These are phyloP conservation scores for Neurospora sp. DNA, from an alignment of 495 filamentous ascomycete species.

Conservation along the genomic window DNA sequence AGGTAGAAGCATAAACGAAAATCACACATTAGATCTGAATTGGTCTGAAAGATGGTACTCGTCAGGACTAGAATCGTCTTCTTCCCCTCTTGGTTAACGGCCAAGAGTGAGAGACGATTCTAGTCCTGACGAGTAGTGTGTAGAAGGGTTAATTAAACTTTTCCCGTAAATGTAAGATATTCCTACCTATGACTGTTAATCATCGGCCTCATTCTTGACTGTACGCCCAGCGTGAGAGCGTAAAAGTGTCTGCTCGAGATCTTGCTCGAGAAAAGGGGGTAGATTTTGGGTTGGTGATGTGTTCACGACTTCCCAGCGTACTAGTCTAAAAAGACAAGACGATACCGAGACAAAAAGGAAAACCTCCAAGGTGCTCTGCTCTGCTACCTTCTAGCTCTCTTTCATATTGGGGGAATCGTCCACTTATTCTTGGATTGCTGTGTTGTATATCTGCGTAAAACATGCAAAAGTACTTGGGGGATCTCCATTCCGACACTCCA, in stretches of 20 bases:
- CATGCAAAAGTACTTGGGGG: slow-evolving; percentile 40
- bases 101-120: too few species aligned
- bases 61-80: too few species aligned
- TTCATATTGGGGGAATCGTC: slow-evolving; percentile 26
- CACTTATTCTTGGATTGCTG: slow-evolving; percentile 23
- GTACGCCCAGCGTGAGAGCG: not conserved
- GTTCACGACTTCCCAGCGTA: slow-evolving; percentile 28
- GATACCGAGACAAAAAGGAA: slow-evolving; percentile 30
- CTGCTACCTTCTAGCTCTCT: slow-evolving; percentile 21
- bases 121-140: too few species aligned
- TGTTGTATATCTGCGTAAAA: slow-evolving; percentile 40
- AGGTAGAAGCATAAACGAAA: not conserved
- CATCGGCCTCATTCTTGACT: not conserved
- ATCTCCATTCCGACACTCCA: slow-evolving; percentile 42
- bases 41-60: not conserved
- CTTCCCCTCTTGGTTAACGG: too few species aligned
- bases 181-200: not conserved
- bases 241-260: not conserved
- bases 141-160: not conserved
- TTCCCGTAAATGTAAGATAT: not conserved
- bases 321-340: slow-evolving; percentile 41
- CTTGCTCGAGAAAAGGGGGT: slow-evolving; percentile 15
- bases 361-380: slow-evolving; percentile 31
- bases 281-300: slow-evolving; percentile 28
- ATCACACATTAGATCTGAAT: not conserved